A percentile compares a stretch with the other conserved stretches of the same genome.
These are phyloP conservation scores for Datura wrightii DNA, from an alignment of 257 asterid species.

Conservation along the genomic window DNA sequence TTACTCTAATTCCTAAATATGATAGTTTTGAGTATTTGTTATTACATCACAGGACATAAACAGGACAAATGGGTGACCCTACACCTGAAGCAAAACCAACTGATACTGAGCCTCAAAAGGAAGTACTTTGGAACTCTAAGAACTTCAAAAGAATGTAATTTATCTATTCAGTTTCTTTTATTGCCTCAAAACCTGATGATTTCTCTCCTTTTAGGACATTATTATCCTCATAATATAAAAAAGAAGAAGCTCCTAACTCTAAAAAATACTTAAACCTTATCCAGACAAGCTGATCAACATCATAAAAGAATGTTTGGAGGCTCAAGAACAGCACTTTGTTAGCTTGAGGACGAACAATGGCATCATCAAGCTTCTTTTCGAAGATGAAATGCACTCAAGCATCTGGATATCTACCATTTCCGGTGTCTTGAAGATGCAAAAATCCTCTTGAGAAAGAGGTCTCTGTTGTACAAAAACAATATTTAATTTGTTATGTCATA, in stretches of 20 bases:
- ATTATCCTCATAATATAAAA: neutral
- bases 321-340: constrained; percentile 46
- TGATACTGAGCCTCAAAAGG: constrained; percentile 54
- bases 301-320: constrained; percentile 44
- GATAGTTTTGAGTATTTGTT: neutral
- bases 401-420: constrained; percentile 62
- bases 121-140: constrained; percentile 58
- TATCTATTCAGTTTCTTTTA: constrained; percentile 4
- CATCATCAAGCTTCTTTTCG: constrained; percentile 54
- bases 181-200: neutral
- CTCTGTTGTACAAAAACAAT: neutral
- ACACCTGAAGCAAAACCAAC: constrained; percentile 49
- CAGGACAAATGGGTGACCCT: constrained; percentile 53
- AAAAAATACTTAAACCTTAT: constrained; percentile 16
- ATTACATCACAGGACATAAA: constrained; percentile 49
- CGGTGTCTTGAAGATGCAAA: constrained; percentile 50
- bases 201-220: neutral
- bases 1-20: neutral
- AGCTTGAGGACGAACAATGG: constrained; percentile 60
- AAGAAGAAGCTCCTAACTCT: constrained; percentile 8
- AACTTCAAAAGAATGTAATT: constrained; percentile 60
- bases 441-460: constrained; percentile 38
- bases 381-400: constrained; percentile 58
- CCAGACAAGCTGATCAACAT: constrained; percentile 65
- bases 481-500: neutral